Evolutionary conservation across 345 rosid species (phyloP), one percentile per base, ranked within the genome.

Genomic region (Adansonia digitata): DNA sequence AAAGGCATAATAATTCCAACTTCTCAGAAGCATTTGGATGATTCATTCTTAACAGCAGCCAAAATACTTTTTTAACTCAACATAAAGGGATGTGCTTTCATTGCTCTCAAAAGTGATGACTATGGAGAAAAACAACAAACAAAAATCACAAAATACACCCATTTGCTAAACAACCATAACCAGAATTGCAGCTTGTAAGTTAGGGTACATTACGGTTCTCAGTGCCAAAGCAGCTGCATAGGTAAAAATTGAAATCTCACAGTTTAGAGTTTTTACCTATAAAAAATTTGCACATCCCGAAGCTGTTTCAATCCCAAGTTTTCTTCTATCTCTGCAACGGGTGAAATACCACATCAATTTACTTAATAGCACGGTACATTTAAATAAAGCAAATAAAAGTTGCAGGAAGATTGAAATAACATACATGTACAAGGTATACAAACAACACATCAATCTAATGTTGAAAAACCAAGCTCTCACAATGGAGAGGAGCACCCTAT

Each of bases 391-490:
- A 59, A 42, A 48, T n/a, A 27, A 61, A 1, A 34, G 3, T 20
- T 68, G 20, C 18, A 34, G 56, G 56, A 46, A 52, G 39, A 24
- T 73, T 57, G 31, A 42, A 35, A 59, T 45, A 66, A 18, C 91
- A 77, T 89, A 92, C 94, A 90, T 94, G 85, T 92, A 91, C 98
- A 92, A 73, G 77, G 87, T 78, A 83, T 86, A 87, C 78, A 83
- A 82, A 77, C 78, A 81, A 76, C 67, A 46, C 71, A 77, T 68
- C 49, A 77, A 76, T 69, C 70, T 29, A 40, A 59, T 22, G 61
- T 43, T 65, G 37, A 42, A 69, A 51, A 37, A 52, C 26, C 78
- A 14, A 76, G 35, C 63, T 72, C 57, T 60, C 70, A 27, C 34
- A 59, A 66, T 49, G 52, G 55, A 60, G 77, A 52, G 29, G n/a